Base-by-base conservation (phyloP, 352 stramenopile species). In the Globisporangium megalacanthum region DNA sequence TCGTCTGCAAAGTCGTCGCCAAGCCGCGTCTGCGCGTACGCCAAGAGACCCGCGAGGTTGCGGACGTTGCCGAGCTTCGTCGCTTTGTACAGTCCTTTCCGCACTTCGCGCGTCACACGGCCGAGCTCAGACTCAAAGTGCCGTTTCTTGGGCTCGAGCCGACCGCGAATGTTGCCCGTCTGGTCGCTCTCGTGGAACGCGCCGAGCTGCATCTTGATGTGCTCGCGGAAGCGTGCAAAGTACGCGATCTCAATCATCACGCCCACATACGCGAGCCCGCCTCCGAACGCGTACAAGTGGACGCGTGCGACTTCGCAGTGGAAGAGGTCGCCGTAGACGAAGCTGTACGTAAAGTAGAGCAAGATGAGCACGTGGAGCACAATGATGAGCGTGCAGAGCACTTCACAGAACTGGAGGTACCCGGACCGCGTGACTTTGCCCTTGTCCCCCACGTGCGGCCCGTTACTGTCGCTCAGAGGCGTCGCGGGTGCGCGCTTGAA, bases 121-220 rank as follows among this genome's bases (percentile, higher is more conserved):
- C 62, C 63, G 8, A 65, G 69, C 53, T 90, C 78, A 11, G 76
- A 76, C 29, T 68, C 65, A 52, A 77, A 81, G 29, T 64, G 68
- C 33, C 55, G 63, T 41, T 68, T 56, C 20, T 67, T 62, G 15
- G 61, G 47, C 19, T 70, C 47, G 15, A 88, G 52, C 4, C 77
- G 73, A 15, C 77, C 73, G 82, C 77, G 62, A 33, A 93, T 75
- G 44, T 85, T 78, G n/a, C 83, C 83, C 1, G 81, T 94, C 53
- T 94, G 83, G 52, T 90, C 81, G 29, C 72, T 79, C 57, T 94
- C 83, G 52, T 89, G 85, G 64, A 91, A 92, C 1, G 83, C 84
- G 9, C 84, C 84, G 11, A 94, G 68, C 58, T 91, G 82, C 84
- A 92, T 91, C 62, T 88, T 90, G 53, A 94, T 60, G 53, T 94